Percentiles rank a stretch among this genome's conserved stretches.
Conservation (phyloP, 2,329 filamentous ascomycete species). For the Cladosporium oxysporum region DNA sequence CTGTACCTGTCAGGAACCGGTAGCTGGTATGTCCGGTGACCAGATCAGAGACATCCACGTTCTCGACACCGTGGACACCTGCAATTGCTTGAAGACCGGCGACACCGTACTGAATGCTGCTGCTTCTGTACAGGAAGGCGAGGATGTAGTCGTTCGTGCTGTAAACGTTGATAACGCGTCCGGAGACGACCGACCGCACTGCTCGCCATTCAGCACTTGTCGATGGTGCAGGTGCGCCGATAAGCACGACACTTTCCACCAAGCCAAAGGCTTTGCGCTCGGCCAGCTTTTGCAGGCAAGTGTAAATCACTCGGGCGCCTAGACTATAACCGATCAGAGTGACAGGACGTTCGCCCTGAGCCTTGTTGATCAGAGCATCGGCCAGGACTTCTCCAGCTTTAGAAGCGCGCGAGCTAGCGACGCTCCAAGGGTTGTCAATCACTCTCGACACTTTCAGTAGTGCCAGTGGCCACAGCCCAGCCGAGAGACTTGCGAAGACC, state of each 20-base stretch:
- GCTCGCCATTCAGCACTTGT: slow-evolving; percentile 71
- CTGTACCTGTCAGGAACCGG: slow-evolving; percentile 52
- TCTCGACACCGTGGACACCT: slow-evolving; percentile 65
- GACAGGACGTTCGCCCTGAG: slow-evolving; percentile 44
- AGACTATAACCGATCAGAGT: slow-evolving; percentile 44
- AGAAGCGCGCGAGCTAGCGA: slow-evolving; percentile 40
- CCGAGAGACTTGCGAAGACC: slow-evolving; percentile 48
- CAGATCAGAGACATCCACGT: slow-evolving; percentile 54
- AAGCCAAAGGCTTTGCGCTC: slow-evolving; percentile 79
- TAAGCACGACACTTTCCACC: slow-evolving; percentile 78
- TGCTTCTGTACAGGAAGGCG: slow-evolving; percentile 82
- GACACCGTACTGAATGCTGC: slow-evolving; percentile 77
- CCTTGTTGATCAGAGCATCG: slow-evolving; percentile 45
- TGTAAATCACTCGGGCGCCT: slow-evolving; percentile 66
- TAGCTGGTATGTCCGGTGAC: slow-evolving; percentile 55
- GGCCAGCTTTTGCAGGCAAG: slow-evolving; percentile 74
- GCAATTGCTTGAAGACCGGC: slow-evolving; percentile 77
- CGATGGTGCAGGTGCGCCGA: slow-evolving; percentile 78
- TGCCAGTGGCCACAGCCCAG: slow-evolving; percentile 52
- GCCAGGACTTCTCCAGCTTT: slow-evolving; percentile 45
- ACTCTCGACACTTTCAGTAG: slow-evolving; percentile 48
- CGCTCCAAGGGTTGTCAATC: slow-evolving; percentile 45
- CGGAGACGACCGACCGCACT: slow-evolving; percentile 75
- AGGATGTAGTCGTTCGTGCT: slow-evolving; percentile 86
- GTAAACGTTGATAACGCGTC: slow-evolving; percentile 83